Base-by-base conservation (phyloP, 306 rosid species). In the Citrullus colocynthis region DNA sequence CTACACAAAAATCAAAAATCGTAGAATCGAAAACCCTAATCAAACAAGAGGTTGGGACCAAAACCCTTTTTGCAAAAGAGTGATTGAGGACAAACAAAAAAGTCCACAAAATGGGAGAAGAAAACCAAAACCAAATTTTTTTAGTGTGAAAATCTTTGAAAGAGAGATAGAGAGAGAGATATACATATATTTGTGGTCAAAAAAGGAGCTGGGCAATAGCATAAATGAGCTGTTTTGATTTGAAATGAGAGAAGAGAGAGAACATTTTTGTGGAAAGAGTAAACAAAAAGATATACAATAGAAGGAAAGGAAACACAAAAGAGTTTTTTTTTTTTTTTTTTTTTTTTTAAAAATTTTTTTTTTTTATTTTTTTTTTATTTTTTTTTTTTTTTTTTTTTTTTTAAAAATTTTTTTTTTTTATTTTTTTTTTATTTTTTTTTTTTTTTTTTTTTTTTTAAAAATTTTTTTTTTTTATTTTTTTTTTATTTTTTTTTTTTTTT, bases 221-320 rank as follows among this genome's bases (percentile, higher is more conserved):
- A 72, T 36, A 48, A 71, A 49, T 72, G 60, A 72, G 77, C 59
- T 72, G 77, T 72, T 48, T 49, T 72, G 60, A 72, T 72, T 72
- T 72, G 77, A 72, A 72, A 72, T 72, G 77, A 49, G 60, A 12
- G 30, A n/a, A 6, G 75, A 69, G 15, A 69, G 54, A 44, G 78
- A 65, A 84, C 75, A 8, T n/a, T 39, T n/a, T 4, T 4, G 73
- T 62, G 7, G 73, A 37, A 52, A 65, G 73, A 65, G 73, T 65
- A 65, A 37, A 65, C 15, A 41, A 36, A 65, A 64, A 63, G 70
- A 61, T 61, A 30, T 28, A 61, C 39, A 61, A 13, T 36, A 36
- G 9, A 21, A 12, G 20, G 65, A 11, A 49, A 51, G 30, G 12
- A 0, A 0, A 28, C 36, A 32, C 4, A 32, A 32, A 24, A 7